phyloP scores from a whole-genome alignment of 257 asterid genomes.

The Plectranthus barbatus region DNA sequence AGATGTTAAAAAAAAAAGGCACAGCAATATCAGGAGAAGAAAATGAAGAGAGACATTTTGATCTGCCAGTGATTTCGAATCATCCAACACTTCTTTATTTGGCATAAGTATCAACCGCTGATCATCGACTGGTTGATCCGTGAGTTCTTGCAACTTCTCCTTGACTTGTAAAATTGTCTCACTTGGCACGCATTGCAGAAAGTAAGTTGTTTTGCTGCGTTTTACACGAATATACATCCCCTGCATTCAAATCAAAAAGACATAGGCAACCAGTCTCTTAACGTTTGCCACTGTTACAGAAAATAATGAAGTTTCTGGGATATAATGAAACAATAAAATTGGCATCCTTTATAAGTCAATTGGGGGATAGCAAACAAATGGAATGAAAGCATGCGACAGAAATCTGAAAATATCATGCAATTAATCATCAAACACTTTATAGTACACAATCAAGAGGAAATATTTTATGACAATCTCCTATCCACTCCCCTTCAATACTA shows the following conservation, averaged over 20 bases:
- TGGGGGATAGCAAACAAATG: not conserved
- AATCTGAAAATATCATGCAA: not conserved
- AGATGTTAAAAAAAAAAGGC: not conserved
- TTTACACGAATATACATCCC: constrained; percentile 88
- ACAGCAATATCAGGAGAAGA: not conserved
- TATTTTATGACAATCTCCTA: too few species aligned
- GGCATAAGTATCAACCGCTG: constrained; percentile 63
- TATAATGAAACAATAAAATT: not conserved
- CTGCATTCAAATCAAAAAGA: constrained; percentile 31
- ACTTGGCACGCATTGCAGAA: constrained; percentile 78
- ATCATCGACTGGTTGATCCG: constrained; percentile 63
- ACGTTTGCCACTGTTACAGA: not conserved
- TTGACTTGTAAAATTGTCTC: constrained; percentile 67
- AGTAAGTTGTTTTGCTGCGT: constrained; percentile 78
- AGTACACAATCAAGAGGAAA: not conserved
- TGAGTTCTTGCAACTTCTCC: constrained; percentile 78
- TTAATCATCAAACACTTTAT: not conserved
- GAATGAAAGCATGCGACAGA: too few species aligned
- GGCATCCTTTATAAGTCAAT: not conserved
- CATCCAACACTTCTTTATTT: constrained; percentile 56
- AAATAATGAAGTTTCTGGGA: not conserved
- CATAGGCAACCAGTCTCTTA: not conserved
- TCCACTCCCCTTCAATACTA: too few species aligned
- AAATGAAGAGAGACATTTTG: constrained; percentile 48
- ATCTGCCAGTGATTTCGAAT: constrained; percentile 77